Evolutionary conservation across 805 yeast species (phyloP).

Genomic region (Jamesozyma lodderae): DNA sequence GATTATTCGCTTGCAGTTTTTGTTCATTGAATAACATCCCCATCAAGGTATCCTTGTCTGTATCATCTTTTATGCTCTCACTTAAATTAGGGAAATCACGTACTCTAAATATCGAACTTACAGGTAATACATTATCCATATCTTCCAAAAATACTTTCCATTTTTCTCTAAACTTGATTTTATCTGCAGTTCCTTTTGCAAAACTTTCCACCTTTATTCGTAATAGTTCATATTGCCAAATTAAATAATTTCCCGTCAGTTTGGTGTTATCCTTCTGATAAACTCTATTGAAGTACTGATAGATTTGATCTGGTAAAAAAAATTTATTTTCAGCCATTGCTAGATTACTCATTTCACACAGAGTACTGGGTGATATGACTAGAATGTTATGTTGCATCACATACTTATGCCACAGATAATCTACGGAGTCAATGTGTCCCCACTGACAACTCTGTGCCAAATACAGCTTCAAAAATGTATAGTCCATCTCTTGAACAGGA

Average conservation of each 20-base stretch:
- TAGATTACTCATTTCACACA: conserved; percentile 22
- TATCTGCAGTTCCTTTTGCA: conserved; percentile 16
- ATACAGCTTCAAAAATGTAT: conserved; percentile 16
- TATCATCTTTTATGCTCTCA: conserved; percentile 8
- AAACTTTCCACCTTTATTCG: conserved; percentile 24
- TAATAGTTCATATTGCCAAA: conserved; percentile 15
- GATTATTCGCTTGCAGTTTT: conserved; percentile 14
- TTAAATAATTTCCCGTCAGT: conserved; percentile 4
- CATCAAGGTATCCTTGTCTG: conserved; percentile 7
- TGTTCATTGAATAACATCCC: conserved; percentile 15
- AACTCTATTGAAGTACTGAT: conserved; percentile 13
- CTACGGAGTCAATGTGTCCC: conserved; percentile 22
- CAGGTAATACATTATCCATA: conserved; percentile 17
- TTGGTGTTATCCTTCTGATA: conserved; percentile 6
- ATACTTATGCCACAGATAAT: conserved; percentile 24
- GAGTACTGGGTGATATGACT: conserved; percentile 14
- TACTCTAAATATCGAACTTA: conserved; percentile 7
- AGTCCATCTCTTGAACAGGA: conserved; percentile 19
- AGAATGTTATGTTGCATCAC: conserved; percentile 16
- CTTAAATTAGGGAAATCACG: conserved; percentile 25
- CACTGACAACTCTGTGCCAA: conserved; percentile 20
- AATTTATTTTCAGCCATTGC: conserved; percentile 18
- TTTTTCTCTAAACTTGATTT: conserved; percentile 20
- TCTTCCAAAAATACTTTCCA: conserved; percentile 29
- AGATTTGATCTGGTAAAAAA: conserved; percentile 19